phyloP scores from a whole-genome alignment of 2,329 filamentous ascomycete genomes.

The Nigrospora osmanthi region DNA sequence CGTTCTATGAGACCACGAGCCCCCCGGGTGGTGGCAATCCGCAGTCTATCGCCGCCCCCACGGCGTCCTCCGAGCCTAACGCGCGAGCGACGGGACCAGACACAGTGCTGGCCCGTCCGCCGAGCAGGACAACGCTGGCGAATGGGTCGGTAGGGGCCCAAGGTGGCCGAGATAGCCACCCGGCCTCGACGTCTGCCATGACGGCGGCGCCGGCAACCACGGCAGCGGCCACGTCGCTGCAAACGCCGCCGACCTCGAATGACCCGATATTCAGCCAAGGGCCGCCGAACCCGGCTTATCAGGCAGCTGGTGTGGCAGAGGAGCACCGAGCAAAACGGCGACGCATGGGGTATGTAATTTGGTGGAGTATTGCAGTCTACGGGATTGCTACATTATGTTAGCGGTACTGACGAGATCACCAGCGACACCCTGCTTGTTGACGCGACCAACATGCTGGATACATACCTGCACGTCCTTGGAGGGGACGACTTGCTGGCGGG shows the following conservation, averaged over 20 bases:
- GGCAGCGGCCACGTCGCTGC: constrained; percentile 10
- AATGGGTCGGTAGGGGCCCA: background rate
- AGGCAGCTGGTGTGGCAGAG: background rate
- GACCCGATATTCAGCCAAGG: constrained; percentile 2
- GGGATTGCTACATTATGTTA: too few species aligned
- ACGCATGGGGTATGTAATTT: constrained; percentile 14
- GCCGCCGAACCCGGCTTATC: constrained; percentile 3
- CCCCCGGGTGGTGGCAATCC: constrained; percentile 11
- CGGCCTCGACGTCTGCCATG: constrained; percentile 3
- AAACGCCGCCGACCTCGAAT: constrained; percentile 16
- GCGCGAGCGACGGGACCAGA: background rate
- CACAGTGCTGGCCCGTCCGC: background rate
- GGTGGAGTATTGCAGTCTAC: too few species aligned
- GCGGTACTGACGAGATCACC: too few species aligned
- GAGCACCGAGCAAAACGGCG: constrained; percentile 16
- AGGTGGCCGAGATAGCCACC: background rate
- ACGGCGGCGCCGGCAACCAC: constrained; percentile 5
- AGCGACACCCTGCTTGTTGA: too few species aligned
- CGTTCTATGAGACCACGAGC: constrained; percentile 20
- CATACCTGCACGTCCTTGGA: constrained; percentile 5
- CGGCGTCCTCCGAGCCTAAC: background rate
- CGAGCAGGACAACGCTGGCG: background rate
- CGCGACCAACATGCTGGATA: constrained; percentile 2
- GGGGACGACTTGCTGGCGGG: constrained; percentile 13
- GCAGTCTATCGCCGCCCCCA: too few species aligned